Evolutionary conservation across 73 alveolate species (phyloP), one percentile per base, ranked within the genome.

Genomic region (Breviolum minutum): DNA sequence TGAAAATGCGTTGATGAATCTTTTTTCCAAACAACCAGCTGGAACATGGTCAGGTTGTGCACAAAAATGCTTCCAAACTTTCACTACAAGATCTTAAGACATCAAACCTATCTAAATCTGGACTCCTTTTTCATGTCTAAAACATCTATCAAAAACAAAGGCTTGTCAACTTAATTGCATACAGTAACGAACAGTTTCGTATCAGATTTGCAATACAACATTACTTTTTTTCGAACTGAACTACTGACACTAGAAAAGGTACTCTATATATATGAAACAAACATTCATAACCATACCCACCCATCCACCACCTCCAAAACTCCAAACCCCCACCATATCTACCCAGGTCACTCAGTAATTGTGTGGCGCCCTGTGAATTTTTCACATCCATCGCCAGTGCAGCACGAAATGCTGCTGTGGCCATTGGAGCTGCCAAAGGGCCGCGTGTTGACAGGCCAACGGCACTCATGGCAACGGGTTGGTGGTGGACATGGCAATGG

Each of bases 361-460:
- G 62, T 71, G 24, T 40, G 16, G 71, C 32, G 2, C 48, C 40
- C 40, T 24, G 54, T 26, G 48, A 81, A 20, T 8, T 77, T 69
- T 60, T 81, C 24, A 48, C 90, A 54, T 81, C 90, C 90, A 81
- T 20, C 71, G 90, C 90, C 90, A 81, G 70, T 7, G 90, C 90
- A 7, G 71, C 90, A 40, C 90, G 90, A 14, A 40, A 81, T 29
- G 90, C 90, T 7, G 90, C 90, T 69, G 32, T 24, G 40, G 90
- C 90, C 70, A 81, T 66, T 7, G 71, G 71, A 13, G 90, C 40
- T 11, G 90, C 62, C 71, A 81, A 69, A 12, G 90, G 90, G 20
- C 90, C 90, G 4, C 86, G 86, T n/a, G 8, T n/a, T 11, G 30
- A 13, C 81, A 30, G 5, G 3, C 54, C 54, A 40, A 40, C 54